phyloP scores from a whole-genome alignment of 1,284 basidiomycete genomes.

The Trichosporon sp. region DNA sequence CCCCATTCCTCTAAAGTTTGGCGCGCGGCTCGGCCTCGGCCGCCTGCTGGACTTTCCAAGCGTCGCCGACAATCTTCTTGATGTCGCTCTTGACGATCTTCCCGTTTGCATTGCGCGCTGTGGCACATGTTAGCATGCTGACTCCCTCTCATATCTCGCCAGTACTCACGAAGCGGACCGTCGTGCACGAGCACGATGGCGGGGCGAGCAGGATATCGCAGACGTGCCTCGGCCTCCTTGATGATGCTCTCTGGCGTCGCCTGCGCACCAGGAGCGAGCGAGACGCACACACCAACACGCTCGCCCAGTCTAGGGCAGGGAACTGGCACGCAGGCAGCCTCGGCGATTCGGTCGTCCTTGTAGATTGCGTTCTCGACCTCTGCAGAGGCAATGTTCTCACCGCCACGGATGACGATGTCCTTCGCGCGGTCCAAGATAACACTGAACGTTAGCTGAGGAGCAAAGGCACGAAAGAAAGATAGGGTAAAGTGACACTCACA shows the following conservation, averaged over 20 bases:
- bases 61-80: slow-evolving; percentile 13
- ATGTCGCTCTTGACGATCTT: slow-evolving; percentile 21
- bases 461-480: not conserved
- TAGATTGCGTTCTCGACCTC: slow-evolving; percentile 43
- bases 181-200: slow-evolving; percentile 7
- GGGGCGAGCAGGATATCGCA: slow-evolving; percentile 13
- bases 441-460: not conserved
- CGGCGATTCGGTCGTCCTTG: slow-evolving; percentile 28
- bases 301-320: slow-evolving; percentile 37
- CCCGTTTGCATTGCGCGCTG: slow-evolving; percentile 18
- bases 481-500: slow-evolving; percentile 17
- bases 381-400: slow-evolving; percentile 41
- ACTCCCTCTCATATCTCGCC: too few relatives aligned
- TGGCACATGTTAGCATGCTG: not conserved
- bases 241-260: slow-evolving; percentile 10
- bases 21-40: not conserved
- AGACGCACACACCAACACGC: slow-evolving; percentile 33
- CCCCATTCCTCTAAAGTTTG: not conserved
- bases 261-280: slow-evolving; percentile 18
- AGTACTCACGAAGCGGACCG: slow-evolving; percentile 7
- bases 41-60: slow-evolving; percentile 5
- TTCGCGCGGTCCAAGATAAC: slow-evolving; percentile 35
- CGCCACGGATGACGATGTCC: slow-evolving; percentile 44
- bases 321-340: slow-evolving; percentile 36
- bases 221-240: not conserved